Base-by-base conservation (phyloP, 2,329 filamentous ascomycete species). In the Shiraia sp. region DNA sequence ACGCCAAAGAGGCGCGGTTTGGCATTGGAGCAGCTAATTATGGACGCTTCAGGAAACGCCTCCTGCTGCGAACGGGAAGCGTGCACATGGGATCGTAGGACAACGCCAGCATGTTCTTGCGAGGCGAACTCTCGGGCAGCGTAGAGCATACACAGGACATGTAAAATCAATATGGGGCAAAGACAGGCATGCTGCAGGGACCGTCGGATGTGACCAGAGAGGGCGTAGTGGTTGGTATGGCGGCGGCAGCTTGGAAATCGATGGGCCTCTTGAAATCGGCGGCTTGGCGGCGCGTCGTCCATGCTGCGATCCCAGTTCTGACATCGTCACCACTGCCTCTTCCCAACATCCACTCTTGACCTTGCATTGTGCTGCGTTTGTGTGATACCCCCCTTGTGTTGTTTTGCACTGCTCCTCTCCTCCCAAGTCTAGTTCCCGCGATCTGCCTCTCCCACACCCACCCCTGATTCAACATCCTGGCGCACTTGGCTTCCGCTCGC, bases 311-410 rank as follows among this genome's bases (percentile, higher is more conserved):
- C 13, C 38, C 31, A 23, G 38, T 46, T 39, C 32, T 40, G 39
- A 30, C 47, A 42, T 40, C 44, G 46, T 42, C 38, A 40, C 48
- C 32, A 42, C 23, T 22, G 19, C 19, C 19, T 22, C 8, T 9
- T 24, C 42, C 31, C 34, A 35, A 32, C 40, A 25, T 42, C 32
- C 30, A 37, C 40, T 13, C 9, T 37, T 24, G n/a, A 34, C 34
- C 32, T 39, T 45, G 33, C 24, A 40, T 23, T 44, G 31, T 36
- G 25, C 30, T 42, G 42, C 25, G 23, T 47, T 27, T 46, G 40
- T 43, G 41, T 36, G 43, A 39, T 36, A 46, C 34, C 27, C 32
- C 32, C 36, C 34, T 25, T 28, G 28, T 35, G 17, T 13, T 13
- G 16, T 22, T 34, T 12, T 28, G 17, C 26, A 32, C 10, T 28